These are phyloP conservation scores for Cladophialophora yegresii DNA, from an alignment of 2,329 filamentous ascomycete genomes.

Conservation along the genomic window DNA sequence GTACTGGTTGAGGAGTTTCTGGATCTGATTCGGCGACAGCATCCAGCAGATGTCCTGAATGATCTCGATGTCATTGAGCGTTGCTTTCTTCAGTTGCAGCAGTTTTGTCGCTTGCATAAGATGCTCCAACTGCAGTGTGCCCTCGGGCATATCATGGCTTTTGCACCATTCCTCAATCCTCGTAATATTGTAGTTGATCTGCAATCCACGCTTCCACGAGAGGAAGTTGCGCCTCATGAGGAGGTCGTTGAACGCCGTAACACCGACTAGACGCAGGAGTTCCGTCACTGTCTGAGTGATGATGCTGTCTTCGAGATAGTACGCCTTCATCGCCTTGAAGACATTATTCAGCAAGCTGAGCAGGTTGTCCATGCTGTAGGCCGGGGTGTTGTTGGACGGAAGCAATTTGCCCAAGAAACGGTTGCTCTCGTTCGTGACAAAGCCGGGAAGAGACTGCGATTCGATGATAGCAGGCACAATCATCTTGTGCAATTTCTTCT, in stretches of 20 bases:
- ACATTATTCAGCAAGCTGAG: slow-evolving; percentile 94
- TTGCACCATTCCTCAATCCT: slow-evolving; percentile 99
- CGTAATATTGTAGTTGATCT: slow-evolving; percentile 99
- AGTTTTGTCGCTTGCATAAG: slow-evolving; percentile 98
- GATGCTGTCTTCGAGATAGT: slow-evolving; percentile 94
- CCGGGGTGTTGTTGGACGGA: slow-evolving; percentile 82
- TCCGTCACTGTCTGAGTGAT: slow-evolving; percentile 95
- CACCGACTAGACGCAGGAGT: slow-evolving; percentile 86
- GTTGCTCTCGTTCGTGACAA: slow-evolving; percentile 98
- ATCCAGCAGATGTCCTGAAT: slow-evolving; percentile 98
- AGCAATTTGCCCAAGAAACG: slow-evolving; percentile 96
- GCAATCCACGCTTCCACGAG: slow-evolving; percentile 97
- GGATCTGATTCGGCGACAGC: slow-evolving; percentile 97
- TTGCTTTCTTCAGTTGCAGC: slow-evolving; percentile 97
- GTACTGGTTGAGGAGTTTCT: slow-evolving; percentile 98
- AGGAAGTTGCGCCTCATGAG: slow-evolving; percentile 98
- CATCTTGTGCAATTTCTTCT: slow-evolving; percentile 99
- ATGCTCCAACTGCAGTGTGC: slow-evolving; percentile 94
- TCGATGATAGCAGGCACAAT: slow-evolving; percentile 99
- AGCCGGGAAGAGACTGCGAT: slow-evolving; percentile 94
- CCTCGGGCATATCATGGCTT: slow-evolving; percentile 99
- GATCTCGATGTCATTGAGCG: slow-evolving; percentile 97
- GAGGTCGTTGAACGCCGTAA: slow-evolving; percentile 97
- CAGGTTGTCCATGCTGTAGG: slow-evolving; percentile 99
- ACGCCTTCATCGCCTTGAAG: slow-evolving; percentile 98